These are phyloP conservation scores for Pneumocystis sp. DNA, from an alignment of 1,139 yeast genomes.

Conservation along the genomic window DNA sequence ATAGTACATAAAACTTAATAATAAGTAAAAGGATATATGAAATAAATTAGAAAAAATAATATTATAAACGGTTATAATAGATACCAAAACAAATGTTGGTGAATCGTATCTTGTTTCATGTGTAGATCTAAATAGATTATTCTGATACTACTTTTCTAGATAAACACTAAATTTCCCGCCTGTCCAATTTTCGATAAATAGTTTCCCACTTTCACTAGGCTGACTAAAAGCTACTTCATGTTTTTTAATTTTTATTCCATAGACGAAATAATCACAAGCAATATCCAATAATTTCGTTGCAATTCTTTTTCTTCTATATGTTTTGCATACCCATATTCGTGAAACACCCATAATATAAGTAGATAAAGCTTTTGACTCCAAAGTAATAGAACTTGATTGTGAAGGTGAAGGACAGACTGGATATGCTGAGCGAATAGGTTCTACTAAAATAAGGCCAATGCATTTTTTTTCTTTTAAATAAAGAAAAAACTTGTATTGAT, in stretches of 20 bases:
- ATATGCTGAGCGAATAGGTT: background rate
- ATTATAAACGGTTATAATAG: background rate
- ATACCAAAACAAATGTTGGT: background rate
- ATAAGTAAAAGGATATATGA: background rate
- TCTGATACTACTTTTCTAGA: background rate
- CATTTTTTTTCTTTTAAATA: conserved; percentile 1
- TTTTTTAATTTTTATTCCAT: conserved; percentile 1
- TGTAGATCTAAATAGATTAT: background rate
- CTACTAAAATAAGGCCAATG: background rate
- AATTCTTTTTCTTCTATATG: conserved; percentile 2
- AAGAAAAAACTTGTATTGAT: conserved; percentile 1
- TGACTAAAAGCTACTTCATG: conserved; percentile 8
- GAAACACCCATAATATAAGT: background rate
- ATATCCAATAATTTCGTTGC: conserved; percentile 2
- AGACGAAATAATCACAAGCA: conserved; percentile 1
- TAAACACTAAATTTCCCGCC: background rate
- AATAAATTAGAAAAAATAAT: background rate
- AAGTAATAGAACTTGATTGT: conserved; percentile 1
- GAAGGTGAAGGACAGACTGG: conserved; percentile 2
- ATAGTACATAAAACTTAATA: background rate
- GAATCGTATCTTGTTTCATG: background rate
- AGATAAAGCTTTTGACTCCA: background rate
- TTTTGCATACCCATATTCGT: conserved; percentile 4
- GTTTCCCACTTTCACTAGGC: conserved; percentile 7
- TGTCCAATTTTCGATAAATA: background rate